Evolutionary conservation across 2,329 filamentous ascomycete species (phyloP).

Genomic region (Aspergillus sp.): DNA sequence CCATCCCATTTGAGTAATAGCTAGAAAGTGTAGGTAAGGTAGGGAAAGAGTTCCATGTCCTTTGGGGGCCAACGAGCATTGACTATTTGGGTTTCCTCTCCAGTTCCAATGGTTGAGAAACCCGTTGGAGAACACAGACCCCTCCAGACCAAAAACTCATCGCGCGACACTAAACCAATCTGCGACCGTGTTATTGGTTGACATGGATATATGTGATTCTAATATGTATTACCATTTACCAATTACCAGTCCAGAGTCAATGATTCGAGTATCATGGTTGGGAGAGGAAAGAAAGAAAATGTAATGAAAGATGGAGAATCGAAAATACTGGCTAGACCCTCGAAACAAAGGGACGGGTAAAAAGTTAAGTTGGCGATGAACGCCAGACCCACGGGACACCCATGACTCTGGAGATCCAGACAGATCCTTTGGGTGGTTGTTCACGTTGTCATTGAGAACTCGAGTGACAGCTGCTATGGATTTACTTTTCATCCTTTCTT

Average conservation of each 20-base stretch:
- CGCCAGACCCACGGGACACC: slow-evolving; percentile 14
- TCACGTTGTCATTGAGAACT: background rate
- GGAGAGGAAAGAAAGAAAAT: background rate
- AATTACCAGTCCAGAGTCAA: no score
- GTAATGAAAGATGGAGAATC: background rate
- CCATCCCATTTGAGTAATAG: background rate
- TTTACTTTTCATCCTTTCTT: background rate
- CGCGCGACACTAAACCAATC: background rate
- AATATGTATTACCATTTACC: no score
- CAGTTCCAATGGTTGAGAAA: no score
- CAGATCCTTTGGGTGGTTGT: background rate
- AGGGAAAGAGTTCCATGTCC: background rate
- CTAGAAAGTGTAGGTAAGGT: background rate
- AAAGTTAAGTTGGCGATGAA: background rate
- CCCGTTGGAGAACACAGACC: background rate
- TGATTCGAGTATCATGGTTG: background rate
- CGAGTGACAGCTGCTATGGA: background rate
- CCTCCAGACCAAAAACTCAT: background rate
- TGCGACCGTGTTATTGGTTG: background rate
- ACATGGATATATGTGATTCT: background rate
- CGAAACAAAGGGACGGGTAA: slow-evolving; percentile 4
- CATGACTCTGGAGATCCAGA: slow-evolving; percentile 9
- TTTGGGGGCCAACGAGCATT: background rate
- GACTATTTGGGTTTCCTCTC: background rate
- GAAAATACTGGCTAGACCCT: background rate